Evolutionary conservation across 2,329 filamentous ascomycete genomes (phyloP).

Genomic region (Ophiostoma sp.): DNA sequence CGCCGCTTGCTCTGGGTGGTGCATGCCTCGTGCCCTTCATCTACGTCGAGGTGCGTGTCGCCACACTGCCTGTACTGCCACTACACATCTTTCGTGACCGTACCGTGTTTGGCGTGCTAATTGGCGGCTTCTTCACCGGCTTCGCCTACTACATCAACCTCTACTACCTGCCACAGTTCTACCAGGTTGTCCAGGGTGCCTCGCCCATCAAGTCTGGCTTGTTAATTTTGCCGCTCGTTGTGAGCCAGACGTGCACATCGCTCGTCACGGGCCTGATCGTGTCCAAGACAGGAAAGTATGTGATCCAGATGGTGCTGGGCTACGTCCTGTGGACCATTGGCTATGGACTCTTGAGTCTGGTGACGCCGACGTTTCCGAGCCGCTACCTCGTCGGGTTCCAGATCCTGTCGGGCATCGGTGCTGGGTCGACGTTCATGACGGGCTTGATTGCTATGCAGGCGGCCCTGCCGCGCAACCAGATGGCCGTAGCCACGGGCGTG

Average conservation of each 20-base stretch:
- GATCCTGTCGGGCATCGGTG: constrained; percentile 22
- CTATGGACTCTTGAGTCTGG: constrained; percentile 21
- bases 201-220: constrained; percentile 25
- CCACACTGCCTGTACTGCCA: constrained; percentile 7
- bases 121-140: constrained; percentile 25
- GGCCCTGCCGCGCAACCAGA: constrained; percentile 18
- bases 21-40: constrained; percentile 20
- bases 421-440: constrained; percentile 24
- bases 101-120: constrained; percentile 19
- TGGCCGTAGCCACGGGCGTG: constrained; percentile 25
- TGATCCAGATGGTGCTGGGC: constrained; percentile 4
- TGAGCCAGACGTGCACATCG: constrained; percentile 25
- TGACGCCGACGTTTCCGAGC: constrained; percentile 18
- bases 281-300: constrained; percentile 25
- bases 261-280: constrained; percentile 20
- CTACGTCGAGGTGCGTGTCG: constrained; percentile 19
- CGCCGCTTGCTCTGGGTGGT: constrained; percentile 15
- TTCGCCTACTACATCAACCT: constrained; percentile 26
- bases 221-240: constrained; percentile 24
- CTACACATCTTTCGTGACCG: constrained; percentile 24
- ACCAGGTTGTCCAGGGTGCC: constrained; percentile 26
- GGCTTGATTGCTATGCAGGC: constrained; percentile 26
- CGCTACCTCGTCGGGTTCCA: constrained; percentile 23
- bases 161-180: constrained; percentile 26
- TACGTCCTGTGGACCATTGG: constrained; percentile 24